Percentiles rank a stretch among this genome's conserved stretches.
Conservation (phyloP, 371 early-diverging fungal genomes). For the Mucor velutinosus region DNA sequence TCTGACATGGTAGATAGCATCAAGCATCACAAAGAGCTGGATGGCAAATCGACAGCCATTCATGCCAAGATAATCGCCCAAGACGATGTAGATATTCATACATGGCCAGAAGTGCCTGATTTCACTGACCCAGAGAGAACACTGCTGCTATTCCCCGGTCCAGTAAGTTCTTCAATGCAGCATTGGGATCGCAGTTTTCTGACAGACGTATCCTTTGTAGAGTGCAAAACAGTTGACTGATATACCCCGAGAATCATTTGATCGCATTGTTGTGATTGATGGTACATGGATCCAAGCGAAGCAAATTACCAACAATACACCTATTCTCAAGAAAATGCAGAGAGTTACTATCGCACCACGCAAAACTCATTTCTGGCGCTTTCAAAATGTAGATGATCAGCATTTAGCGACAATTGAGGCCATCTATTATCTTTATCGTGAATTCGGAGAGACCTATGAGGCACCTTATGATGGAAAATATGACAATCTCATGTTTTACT, state of each 20-base stretch:
- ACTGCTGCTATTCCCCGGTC: slow-evolving; percentile 82
- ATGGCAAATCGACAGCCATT: slow-evolving; percentile 87
- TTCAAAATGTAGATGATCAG: slow-evolving; percentile 71
- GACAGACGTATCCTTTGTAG: slow-evolving; percentile 35
- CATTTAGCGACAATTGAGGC: slow-evolving; percentile 95
- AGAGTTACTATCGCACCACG: slow-evolving; percentile 66
- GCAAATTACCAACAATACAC: slow-evolving; percentile 65
- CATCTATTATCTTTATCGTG: slow-evolving; percentile 87
- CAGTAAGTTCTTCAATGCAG: slow-evolving; percentile 48
- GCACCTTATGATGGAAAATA: slow-evolving; percentile 68
- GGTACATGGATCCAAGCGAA: slow-evolving; percentile 93
- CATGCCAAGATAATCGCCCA: slow-evolving; percentile 83
- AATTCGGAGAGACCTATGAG: slow-evolving; percentile 57
- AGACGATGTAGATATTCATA: slow-evolving; percentile 62
- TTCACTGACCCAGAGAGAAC: slow-evolving; percentile 67
- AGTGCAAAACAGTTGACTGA: slow-evolving; percentile 68
- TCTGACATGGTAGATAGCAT: slow-evolving; percentile 47
- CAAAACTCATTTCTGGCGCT: slow-evolving; percentile 91
- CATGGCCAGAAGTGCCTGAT: slow-evolving; percentile 48
- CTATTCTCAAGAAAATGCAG: slow-evolving; percentile 49
- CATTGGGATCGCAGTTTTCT: background rate
- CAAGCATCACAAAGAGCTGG: slow-evolving; percentile 78
- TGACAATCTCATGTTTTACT: slow-evolving; percentile 89
- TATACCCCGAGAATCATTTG: slow-evolving; percentile 64
- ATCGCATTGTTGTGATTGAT: slow-evolving; percentile 84